Base-by-base conservation (phyloP, 2,329 filamentous ascomycete species). In the Pestalotiopsis sp. region DNA sequence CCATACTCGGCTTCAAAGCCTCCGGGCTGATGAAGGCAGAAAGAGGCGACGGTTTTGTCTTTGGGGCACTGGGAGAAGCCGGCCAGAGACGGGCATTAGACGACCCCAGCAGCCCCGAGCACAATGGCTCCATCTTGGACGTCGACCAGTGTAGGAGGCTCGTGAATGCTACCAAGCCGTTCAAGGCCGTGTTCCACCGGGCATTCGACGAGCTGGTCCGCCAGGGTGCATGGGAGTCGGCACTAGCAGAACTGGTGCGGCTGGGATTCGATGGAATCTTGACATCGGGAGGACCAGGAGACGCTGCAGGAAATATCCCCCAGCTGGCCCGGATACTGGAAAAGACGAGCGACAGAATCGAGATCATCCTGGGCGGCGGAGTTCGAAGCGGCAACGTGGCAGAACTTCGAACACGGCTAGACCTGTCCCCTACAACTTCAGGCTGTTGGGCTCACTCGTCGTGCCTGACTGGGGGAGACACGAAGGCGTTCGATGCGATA, bases 11-110 rank as follows among this genome's bases (percentile, higher is more conserved):
- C 0, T 82, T 88, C 73, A 81, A 79, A 62, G 72, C 72, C 0
- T 74, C 79, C 0, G 80, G 80, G 0, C 68, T 81, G 3, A 73
- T 89, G 66, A 72, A 80, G 31, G 71, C 76, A 0, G 71, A 73
- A 1, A 78, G 80, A 14, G 86, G 85, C 3, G 87, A 89, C 70
- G 86, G 86, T 1, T 89, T 90, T 71, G 87, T 90, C 7, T 87
- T 89, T 71, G 87, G 87, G 4, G 76, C 86, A 2, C 70, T 89
- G 13, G 3, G 25, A 0, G 14, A n/a, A 17, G 69, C 27, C n/a
- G 57, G 23, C 41, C 14, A 56, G 23, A 31, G 56, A 12, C 12
- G 14, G 0, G 58, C 52, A 5, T 23, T 31, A 38, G 45, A 11
- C 17, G 38, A 38, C 12, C 14, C 31, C 14, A 31, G 23, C 5